Evolutionary conservation across 1,139 yeast genomes (phyloP).

Genomic region (Wickerhamomyces sp.): DNA sequence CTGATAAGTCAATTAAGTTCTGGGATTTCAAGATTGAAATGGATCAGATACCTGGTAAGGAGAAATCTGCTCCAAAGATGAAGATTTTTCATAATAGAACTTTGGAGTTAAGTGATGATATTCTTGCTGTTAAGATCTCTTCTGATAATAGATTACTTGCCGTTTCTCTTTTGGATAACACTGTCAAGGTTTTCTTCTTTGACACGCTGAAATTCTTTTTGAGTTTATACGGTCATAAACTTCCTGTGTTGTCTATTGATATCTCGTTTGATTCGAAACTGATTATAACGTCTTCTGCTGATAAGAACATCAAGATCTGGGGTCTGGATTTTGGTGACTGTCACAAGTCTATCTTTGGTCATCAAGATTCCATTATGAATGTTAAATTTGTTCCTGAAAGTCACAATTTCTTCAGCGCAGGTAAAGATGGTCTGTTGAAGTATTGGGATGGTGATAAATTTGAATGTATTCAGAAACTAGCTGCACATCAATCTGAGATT

Average conservation of each 20-base stretch:
- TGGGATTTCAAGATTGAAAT: constrained; percentile 76
- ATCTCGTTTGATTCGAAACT: constrained; percentile 84
- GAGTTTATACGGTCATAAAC: constrained; percentile 90
- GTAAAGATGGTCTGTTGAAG: constrained; percentile 84
- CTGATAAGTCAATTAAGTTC: constrained; percentile 83
- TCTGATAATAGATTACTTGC: constrained; percentile 78
- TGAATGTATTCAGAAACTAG: constrained; percentile 82
- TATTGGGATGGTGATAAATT: constrained; percentile 99
- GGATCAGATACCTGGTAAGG: constrained; percentile 68
- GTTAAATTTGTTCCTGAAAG: constrained; percentile 79
- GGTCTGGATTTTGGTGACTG: constrained; percentile 99
- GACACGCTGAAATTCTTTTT: constrained; percentile 84
- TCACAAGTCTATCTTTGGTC: constrained; percentile 93
- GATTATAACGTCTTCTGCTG: constrained; percentile 90
- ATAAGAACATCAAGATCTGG: constrained; percentile 96
- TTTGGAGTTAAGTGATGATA: constrained; percentile 80
- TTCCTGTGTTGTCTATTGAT: constrained; percentile 88
- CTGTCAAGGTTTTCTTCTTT: constrained; percentile 86
- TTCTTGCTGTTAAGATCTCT: constrained; percentile 74
- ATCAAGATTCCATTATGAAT: constrained; percentile 90
- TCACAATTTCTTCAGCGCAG: constrained; percentile 85
- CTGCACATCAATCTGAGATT: constrained; percentile 89
- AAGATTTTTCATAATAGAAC: constrained; percentile 71
- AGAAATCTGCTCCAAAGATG: constrained; percentile 46
- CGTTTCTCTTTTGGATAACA: constrained; percentile 81